Base-by-base conservation (phyloP, 179 eudicot species). In the Silene noctiflora region DNA sequence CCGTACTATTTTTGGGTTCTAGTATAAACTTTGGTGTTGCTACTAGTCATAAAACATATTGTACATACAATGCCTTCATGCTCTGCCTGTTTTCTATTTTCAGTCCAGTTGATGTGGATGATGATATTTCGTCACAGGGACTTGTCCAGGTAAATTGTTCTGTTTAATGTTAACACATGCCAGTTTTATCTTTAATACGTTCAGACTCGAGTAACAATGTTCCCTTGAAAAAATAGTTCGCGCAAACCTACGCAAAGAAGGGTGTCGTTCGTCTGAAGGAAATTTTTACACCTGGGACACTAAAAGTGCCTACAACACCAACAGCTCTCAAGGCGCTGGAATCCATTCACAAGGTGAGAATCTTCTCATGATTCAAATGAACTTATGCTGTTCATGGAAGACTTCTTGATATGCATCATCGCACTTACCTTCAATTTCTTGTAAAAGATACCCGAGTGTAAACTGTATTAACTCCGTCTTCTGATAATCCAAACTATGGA, bases 91-190 rank as follows among this genome's bases (percentile, higher is more conserved):
- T n/a, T 21, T 79, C 58, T 71, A 48, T 74, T 27, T 89, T 89
- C 81, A 95, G 99, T 79, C 99, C 99, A 33, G 98, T 91, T 81
- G 99, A 95, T 75, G 86, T 95, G 89, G 73, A 82, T 67, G 97
- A 95, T 77, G 94, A 91, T 63, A 95, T 95, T 53, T 91, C 93
- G 24, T 85, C 96, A 42, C 99, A 93, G 81, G 99, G 99, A 56
- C 89, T 95, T 69, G 88, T 84, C 25, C 99, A 95, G 88, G 99
- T 93, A 79, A 53, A 81, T 72, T 70, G 73, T 27, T 75, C 21
- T 7, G 22, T 53, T 25, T 73, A 46, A 51, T 44, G 25, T 13
- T 75, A 6, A 48, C 65, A 12, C 20, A 33, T 71, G 22, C 33
- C 63, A 66, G 16, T 55, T 76, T 74, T 56, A 39, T 2, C 42